Evolutionary conservation across 1,139 yeast genomes (phyloP), one percentile per base, ranked within the genome.

Genomic region (Starmera stellimalicola): DNA sequence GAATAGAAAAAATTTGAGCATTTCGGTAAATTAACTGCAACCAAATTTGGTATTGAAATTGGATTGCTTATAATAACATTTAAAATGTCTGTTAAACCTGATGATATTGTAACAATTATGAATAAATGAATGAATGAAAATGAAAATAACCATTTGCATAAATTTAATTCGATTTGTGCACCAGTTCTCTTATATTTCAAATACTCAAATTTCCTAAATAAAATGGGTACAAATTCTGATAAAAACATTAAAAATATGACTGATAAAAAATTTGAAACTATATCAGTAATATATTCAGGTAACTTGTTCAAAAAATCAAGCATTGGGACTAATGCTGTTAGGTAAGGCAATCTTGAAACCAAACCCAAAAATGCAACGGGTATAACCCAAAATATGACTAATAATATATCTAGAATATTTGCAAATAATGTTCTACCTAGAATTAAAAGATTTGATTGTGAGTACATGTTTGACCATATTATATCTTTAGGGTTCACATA

Each of bases 1-100:
- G 87, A 81, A 50, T 78, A 77, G 57, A 83, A 84, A 48, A 84
- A 84, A 34, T 79, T 81, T 2, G 94, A 81, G 16, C 93, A 78
- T 48, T 79, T 81, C 0, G 95, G 94, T 30, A 84, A 59, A 47
- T 83, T 82, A 6, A 70, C 64, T 0, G 94, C 94, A 30, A 84
- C 57, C 34, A 83, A 56, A 5, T 73, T 63, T 1, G 94, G 85
- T 7, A 82, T 71, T 2, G 82, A 73, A 0, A 78, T 71, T 3
- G 95, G 95, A 39, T 75, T 76, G 37, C 74, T 76, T 6, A 84
- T 59, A 3, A 81, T 60, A 40, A 73, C 77, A 40, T 75, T 76
- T 29, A 80, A 57, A 0, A 85, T 70, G 4, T 77, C 76, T 0
- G 84, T 73, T 8, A 83, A 60, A 24, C 95, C 87, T 0, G 94